Percentiles rank a stretch among this genome's conserved stretches.
These are phyloP conservation scores for Colletotrichum sp. DNA, from an alignment of 2,329 filamentous ascomycete species.

Conservation along the genomic window DNA sequence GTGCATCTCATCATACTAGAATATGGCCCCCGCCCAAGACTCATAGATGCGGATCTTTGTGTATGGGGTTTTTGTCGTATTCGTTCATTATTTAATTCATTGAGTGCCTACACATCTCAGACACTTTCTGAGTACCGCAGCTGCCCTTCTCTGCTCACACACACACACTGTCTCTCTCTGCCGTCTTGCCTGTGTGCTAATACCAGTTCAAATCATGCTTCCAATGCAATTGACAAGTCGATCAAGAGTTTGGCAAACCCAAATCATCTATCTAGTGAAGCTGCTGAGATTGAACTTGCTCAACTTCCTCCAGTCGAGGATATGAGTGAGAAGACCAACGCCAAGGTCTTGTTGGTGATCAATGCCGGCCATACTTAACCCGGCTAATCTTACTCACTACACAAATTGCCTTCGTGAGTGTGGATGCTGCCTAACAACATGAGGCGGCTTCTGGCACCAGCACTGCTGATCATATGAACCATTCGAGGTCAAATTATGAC, in stretches of 20 bases:
- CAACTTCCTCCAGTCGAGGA: no score
- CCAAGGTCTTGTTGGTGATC: background rate
- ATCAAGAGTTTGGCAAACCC: background rate
- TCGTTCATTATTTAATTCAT: no score
- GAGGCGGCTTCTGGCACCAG: background rate
- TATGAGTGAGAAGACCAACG: no score
- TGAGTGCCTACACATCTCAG: no score
- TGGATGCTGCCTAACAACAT: background rate
- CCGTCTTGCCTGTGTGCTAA: background rate
- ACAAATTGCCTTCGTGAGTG: no score
- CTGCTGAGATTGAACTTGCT: background rate
- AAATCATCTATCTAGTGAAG: rapidly evolving
- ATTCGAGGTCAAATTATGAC: rapidly evolving
- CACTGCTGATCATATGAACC: background rate
- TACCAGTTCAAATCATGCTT: background rate
- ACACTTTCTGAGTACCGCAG: rapidly evolving
- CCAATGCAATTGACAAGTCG: background rate
- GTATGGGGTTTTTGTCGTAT: no score
- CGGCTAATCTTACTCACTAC: no score
- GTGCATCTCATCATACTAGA: background rate
- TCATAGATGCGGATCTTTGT: background rate
- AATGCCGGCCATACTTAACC: background rate
- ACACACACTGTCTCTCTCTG: no score
- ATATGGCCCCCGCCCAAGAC: rapidly evolving
- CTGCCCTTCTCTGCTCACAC: background rate